These are phyloP conservation scores for Teratosphaeria nubilosa DNA, from an alignment of 2,329 filamentous ascomycete species.

Conservation along the genomic window DNA sequence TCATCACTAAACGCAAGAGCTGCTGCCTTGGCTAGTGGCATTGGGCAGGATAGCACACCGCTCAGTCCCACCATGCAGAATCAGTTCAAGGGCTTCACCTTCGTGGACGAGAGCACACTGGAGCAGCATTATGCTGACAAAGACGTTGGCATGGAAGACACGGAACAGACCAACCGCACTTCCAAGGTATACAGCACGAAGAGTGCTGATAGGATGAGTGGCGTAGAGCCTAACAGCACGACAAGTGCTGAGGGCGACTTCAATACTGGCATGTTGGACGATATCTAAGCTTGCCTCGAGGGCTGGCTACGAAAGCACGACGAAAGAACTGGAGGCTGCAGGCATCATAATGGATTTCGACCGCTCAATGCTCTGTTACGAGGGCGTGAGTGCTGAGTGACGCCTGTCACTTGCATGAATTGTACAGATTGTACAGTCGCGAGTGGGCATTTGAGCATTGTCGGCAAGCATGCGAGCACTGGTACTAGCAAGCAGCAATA, in stretches of 20 bases:
- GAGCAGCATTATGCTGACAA: slow-evolving; percentile 62
- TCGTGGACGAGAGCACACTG: slow-evolving; percentile 93
- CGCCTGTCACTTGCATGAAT: background rate
- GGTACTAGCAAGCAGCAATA: background rate
- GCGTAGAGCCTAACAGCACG: slow-evolving; percentile 31
- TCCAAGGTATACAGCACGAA: background rate
- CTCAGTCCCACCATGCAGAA: slow-evolving; percentile 92
- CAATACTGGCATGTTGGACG: slow-evolving; percentile 34
- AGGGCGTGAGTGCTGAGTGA: background rate
- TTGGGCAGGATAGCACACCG: slow-evolving; percentile 78
- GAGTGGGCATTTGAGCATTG: background rate
- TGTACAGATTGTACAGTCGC: background rate
- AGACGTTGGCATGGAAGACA: slow-evolving; percentile 36
- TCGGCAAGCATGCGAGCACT: background rate
- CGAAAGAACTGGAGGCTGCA: background rate
- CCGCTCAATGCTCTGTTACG: background rate
- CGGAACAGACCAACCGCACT: slow-evolving; percentile 22
- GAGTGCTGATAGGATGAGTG: slow-evolving; percentile 41
- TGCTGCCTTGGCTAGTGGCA: slow-evolving; percentile 69
- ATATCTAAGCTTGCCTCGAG: slow-evolving; percentile 14
- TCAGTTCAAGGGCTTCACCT: slow-evolving; percentile 97
- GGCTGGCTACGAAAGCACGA: background rate
- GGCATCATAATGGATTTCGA: background rate
- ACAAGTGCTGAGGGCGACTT: slow-evolving; percentile 36
- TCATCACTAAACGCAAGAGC: slow-evolving; percentile 76